Conservation (phyloP, 164 flowering plant genomes). For the Houttuynia cordata region DNA sequence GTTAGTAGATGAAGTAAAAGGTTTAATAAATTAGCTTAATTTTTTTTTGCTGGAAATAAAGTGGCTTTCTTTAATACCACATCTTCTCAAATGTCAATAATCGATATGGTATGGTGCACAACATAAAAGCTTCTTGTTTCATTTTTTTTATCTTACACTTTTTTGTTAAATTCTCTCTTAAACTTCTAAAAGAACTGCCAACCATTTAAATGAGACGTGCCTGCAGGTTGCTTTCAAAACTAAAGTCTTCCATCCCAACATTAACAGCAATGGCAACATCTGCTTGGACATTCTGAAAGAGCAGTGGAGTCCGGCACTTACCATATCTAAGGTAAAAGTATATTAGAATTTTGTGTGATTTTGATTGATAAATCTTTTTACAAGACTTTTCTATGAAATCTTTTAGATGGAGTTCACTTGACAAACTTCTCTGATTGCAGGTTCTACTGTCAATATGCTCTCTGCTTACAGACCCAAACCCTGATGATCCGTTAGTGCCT, state of each 20-base stretch:
- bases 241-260: constrained; percentile 21
- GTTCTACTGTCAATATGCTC: constrained; percentile 17
- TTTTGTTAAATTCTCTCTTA: no score
- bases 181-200: no score
- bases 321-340: constrained; percentile 21
- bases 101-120: no score
- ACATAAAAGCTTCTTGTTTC: not conserved
- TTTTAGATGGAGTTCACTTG: not conserved
- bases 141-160: not conserved
- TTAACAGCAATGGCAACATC: constrained; percentile 19
- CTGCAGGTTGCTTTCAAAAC: constrained; percentile 16
- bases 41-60: no score
- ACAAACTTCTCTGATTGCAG: constrained; percentile 2
- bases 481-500: constrained; percentile 18
- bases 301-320: constrained; percentile 21
- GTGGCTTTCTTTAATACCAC: no score
- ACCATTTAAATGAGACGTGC: no score
- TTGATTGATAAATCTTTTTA: not conserved
- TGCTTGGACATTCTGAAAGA: constrained; percentile 20
- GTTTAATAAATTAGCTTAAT: no score
- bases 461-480: constrained; percentile 16
- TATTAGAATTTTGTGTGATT: not conserved
- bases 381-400: not conserved
- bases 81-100: no score
- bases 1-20: no score